phyloP scores from a whole-genome alignment of 495 filamentous ascomycete genomes.

The Aspergillus funiculosus region DNA sequence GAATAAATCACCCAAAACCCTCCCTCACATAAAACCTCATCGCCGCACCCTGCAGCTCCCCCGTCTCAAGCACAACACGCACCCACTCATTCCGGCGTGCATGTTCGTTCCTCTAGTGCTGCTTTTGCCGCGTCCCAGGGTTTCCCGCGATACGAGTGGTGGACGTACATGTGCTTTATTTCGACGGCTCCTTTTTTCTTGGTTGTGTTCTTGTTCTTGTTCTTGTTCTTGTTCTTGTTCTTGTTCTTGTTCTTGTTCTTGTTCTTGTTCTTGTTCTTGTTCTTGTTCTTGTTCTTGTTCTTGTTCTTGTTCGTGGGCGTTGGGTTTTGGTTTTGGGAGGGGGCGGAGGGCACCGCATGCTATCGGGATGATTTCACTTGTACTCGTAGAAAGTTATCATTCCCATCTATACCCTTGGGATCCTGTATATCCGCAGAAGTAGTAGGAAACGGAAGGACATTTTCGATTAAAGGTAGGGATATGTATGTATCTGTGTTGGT shows the following conservation, averaged over 20 bases:
- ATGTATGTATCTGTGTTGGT: too few species aligned
- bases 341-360: neutral
- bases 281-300: too few species aligned
- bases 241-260: too few species aligned
- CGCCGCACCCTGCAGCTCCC: neutral
- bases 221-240: too few species aligned
- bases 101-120: neutral
- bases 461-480: too few species aligned
- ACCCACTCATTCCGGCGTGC: neutral
- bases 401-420: too few species aligned
- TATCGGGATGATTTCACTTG: neutral
- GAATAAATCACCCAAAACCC: neutral
- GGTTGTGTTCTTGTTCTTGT: too few species aligned
- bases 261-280: too few species aligned
- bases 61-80: slow-evolving; percentile 1
- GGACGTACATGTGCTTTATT: neutral
- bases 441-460: too few species aligned
- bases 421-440: too few species aligned
- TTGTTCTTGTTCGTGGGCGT: too few species aligned
- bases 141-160: neutral
- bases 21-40: neutral
- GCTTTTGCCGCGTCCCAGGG: neutral
- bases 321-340: neutral
- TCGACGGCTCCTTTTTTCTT: neutral
- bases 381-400: too few species aligned